Evolutionary conservation across 2,329 filamentous ascomycete species (phyloP), one percentile per base, ranked within the genome.

Genomic region (Bisporella sp.): DNA sequence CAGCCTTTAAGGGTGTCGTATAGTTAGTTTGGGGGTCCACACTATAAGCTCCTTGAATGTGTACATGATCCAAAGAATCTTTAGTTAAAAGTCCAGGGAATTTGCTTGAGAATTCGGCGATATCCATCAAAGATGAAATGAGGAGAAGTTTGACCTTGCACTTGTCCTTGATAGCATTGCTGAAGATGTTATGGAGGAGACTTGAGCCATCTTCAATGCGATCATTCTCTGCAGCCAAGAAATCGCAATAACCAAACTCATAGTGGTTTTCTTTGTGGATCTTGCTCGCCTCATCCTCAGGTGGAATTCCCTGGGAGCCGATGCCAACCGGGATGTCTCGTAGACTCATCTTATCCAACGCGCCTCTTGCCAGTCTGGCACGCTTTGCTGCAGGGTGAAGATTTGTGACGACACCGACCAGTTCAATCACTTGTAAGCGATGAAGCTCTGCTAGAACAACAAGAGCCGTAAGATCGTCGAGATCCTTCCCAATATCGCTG

Each of bases 401-500:
- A 42, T 64, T 64, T 30, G 62, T 58, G 4, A 64, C 49, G 41
- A 63, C 58, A 1, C 61, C 61, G 49, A 55, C 50, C 1, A 64
- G 40, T n/a, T 53, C 42, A 11, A 64, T 47, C 5, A 60, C 35
- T 5, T 59, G 58, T 13, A 64, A 48, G 7, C 60, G 54, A 46
- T 62, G 51, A 0, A 64, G 53, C 43, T 64, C 62, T 37, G 59
- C 60, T 7, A 64, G 48, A 39, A 62, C 31, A 3, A 63, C 47
- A 57, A 62, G 54, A 12, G 62, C 61, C 9, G 58, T 50, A 9
- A 64, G 41, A 47, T 64, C 62, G 33, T 64, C 62, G 44, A 58
- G 60, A 41, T 64, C 62, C 43, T 64, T 64, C 2, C 55, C 59
- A 6, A 64, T 50, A 52, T 64, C 62, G 5, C 60, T 62, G 30